These are phyloP conservation scores for Trematosphaeria pertusa DNA, from an alignment of 2,329 filamentous ascomycete genomes.

Conservation along the genomic window DNA sequence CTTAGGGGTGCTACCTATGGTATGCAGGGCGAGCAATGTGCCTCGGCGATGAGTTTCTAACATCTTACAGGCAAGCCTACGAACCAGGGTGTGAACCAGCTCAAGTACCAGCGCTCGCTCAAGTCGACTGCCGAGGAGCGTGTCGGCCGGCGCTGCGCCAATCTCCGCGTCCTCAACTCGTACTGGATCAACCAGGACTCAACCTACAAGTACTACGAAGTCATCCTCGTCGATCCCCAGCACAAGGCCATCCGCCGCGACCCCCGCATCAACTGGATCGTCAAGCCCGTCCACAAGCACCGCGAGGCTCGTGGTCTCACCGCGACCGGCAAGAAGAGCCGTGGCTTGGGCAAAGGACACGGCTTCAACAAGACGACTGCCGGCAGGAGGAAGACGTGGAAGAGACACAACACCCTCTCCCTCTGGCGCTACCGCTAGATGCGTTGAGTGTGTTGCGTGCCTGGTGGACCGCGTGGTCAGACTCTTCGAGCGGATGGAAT, in stretches of 20 bases:
- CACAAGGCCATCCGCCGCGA: conserved; percentile 99
- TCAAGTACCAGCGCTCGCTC: conserved; percentile 99
- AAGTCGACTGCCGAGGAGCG: conserved; percentile 98
- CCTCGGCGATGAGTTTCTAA: too few relatives aligned
- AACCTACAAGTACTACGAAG: conserved; percentile 99
- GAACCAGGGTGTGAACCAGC: conserved; percentile 99
- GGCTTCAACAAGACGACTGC: conserved; percentile 98
- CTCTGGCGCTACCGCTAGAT: conserved; percentile 95
- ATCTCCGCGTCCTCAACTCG: conserved; percentile 99
- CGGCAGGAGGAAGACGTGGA: conserved; percentile 99
- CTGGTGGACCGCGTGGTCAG: conserved; percentile 41
- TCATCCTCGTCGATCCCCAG: conserved; percentile 99
- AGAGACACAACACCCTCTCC: conserved; percentile 98
- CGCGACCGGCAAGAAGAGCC: conserved; percentile 98
- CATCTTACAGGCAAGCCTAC: conserved; percentile 99
- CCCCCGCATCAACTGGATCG: conserved; percentile 99
- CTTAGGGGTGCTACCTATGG: conserved; percentile 91
- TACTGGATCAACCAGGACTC: conserved; percentile 99
- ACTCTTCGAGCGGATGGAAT: conserved; percentile 40
- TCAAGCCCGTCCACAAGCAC: conserved; percentile 99
- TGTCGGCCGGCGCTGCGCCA: conserved; percentile 98
- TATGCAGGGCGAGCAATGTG: conserved; percentile 60
- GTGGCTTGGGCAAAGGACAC: conserved; percentile 99
- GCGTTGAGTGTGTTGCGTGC: conserved; percentile 35
- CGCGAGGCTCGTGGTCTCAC: conserved; percentile 97